phyloP scores from a whole-genome alignment of 1,284 basidiomycete species.

The Cutaneotrichosporon cutaneum region DNA sequence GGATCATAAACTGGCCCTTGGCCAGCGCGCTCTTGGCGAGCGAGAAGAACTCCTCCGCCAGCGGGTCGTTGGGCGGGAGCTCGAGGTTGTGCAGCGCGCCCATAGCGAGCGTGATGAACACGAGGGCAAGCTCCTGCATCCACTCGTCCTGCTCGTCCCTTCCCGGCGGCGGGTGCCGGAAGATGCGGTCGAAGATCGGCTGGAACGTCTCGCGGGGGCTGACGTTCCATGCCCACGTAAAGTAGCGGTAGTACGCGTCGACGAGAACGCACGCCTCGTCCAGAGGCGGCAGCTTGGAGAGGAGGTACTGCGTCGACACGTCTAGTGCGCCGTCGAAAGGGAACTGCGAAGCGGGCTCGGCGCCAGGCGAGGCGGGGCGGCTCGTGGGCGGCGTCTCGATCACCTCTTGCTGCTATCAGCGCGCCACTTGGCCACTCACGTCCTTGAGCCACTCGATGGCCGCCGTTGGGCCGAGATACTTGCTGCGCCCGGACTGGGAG shows the following conservation, averaged over 20 bases:
- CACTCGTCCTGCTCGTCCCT: constrained; percentile 4
- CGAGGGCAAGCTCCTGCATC: constrained; percentile 34
- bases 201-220: constrained; percentile 28
- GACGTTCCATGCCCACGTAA: constrained; percentile 32
- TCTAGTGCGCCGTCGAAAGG: constrained; percentile 18
- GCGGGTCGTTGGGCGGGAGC: constrained; percentile 36
- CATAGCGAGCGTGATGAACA: constrained; percentile 37
- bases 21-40: constrained; percentile 33
- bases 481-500: constrained; percentile 28
- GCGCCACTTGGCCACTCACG: constrained; percentile 15
- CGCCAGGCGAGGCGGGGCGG: not conserved
- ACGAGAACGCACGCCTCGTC: constrained; percentile 32
- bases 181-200: constrained; percentile 28
- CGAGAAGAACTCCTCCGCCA: constrained; percentile 34
- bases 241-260: constrained; percentile 35
- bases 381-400: constrained; percentile 9
- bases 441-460: constrained; percentile 42
- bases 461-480: constrained; percentile 36
- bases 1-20: constrained; percentile 37
- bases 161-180: not conserved
- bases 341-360: not conserved
- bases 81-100: constrained; percentile 42
- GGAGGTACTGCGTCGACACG: constrained; percentile 13
- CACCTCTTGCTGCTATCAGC: constrained; percentile 26
- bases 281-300: constrained; percentile 27